phyloP scores from a whole-genome alignment of 805 yeast species.

The Kodamaea kaohsiungensis region DNA sequence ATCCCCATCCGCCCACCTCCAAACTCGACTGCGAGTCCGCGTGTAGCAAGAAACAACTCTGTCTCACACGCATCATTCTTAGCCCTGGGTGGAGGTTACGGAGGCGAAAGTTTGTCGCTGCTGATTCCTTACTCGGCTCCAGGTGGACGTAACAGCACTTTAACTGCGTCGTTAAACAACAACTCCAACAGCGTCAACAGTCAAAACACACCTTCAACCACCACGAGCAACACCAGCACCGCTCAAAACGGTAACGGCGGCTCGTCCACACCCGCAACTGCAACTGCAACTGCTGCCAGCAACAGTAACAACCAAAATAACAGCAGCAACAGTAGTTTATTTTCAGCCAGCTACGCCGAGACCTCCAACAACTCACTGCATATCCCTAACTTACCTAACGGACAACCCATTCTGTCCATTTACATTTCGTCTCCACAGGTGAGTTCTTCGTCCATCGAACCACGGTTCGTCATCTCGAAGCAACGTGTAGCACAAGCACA shows the following conservation, averaged over 20 bases:
- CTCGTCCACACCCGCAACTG: not conserved
- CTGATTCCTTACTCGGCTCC: conserved; percentile 74
- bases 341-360: not conserved
- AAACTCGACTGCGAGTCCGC: conserved; percentile 32
- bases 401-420: conserved; percentile 59
- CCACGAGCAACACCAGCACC: conserved; percentile 1
- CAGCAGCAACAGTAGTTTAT: not conserved
- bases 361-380: conserved; percentile 24
- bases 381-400: conserved; percentile 55
- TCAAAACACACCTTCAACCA: conserved; percentile 13
- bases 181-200: conserved; percentile 21
- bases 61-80: conserved; percentile 41
- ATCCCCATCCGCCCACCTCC: conserved; percentile 23
- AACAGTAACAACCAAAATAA: not conserved
- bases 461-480: conserved; percentile 80
- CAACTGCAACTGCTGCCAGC: not conserved
- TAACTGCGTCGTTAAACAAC: conserved; percentile 40
- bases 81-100: conserved; percentile 32
- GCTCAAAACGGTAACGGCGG: conserved; percentile 1
- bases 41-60: conserved; percentile 43
- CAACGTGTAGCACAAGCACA: conserved; percentile 64
- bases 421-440: conserved; percentile 74
- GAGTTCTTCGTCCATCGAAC: conserved; percentile 63
- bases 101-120: conserved; percentile 49
- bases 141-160: conserved; percentile 43